phyloP scores from a whole-genome alignment of 2,329 filamentous ascomycete species.

The Diaporthe sp. region DNA sequence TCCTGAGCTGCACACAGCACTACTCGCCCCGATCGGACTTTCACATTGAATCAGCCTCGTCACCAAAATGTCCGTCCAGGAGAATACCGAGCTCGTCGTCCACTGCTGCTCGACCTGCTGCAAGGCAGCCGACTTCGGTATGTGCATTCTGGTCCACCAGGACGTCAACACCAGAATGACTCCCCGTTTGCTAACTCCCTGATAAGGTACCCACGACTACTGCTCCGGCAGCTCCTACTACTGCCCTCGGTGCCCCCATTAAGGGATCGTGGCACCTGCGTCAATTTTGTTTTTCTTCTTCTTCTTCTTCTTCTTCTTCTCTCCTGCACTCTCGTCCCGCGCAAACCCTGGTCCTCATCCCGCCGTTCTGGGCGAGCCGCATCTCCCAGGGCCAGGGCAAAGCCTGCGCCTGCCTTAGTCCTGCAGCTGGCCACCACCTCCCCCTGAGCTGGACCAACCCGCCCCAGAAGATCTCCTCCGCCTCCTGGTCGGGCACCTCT shows the following conservation, averaged over 20 bases:
- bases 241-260: constrained; percentile 56
- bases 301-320: not conserved
- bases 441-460: constrained; percentile 23
- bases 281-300: not conserved
- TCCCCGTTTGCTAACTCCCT: not conserved
- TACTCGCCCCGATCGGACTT: not conserved
- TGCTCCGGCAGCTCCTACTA: constrained; percentile 52
- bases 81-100: constrained; percentile 56
- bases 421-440: constrained; percentile 24
- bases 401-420: constrained; percentile 26
- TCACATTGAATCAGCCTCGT: not conserved
- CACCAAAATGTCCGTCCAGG: constrained; percentile 53
- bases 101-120: constrained; percentile 64
- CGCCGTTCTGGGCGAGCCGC: constrained; percentile 43
- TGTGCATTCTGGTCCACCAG: not conserved
- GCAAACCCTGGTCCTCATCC: constrained; percentile 11
- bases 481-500: constrained; percentile 7
- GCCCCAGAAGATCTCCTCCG: constrained; percentile 28
- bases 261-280: constrained; percentile 36
- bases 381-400: constrained; percentile 22
- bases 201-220: constrained; percentile 55
- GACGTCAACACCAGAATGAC: not conserved
- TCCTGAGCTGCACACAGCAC: not conserved
- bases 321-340: not conserved
- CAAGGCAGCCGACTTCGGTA: constrained; percentile 59